Base-by-base conservation (phyloP, 495 filamentous ascomycete species). In the Neurospora intermedia region DNA sequence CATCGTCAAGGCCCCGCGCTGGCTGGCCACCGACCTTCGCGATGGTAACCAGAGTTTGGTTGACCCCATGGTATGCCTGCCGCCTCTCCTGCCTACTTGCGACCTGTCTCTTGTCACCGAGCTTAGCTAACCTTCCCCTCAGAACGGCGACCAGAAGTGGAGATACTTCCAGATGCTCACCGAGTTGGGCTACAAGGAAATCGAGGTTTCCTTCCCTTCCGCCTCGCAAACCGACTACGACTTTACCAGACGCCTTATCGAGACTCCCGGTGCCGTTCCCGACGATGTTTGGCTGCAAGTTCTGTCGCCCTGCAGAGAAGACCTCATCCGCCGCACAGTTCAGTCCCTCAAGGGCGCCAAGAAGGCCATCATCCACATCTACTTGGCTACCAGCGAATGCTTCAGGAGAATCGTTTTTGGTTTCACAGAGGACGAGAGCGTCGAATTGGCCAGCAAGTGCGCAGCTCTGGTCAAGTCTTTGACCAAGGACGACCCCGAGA, bases 271-370 rank as follows among this genome's bases (percentile, higher is more conserved):
- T 40, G 87, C 89, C 6, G 89, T 94, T 11, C 96, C 96, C 43
- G 93, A 95, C 76, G 94, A 98, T 84, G 96, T 99, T 66, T 97
- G 91, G 90, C 85, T 99, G 71, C 96, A 99, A 79, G 96, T 98
- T 41, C 91, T 99, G 70, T 91, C 93, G 3, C 96, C 95, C 31
- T 99, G 96, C 81, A 89, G 96, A 72, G 91, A 94, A 81, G 96
- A 99, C 80, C 89, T 98, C 75, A 98, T 99, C 80, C 87, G 88
- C 42, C 89, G 92, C 73, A 98, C 96, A 15, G 94, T 99, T 54
- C 91, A 97, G 48, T 95, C 94, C 72, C 82, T 99, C 69, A 91
- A 89, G 80, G 96, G 94, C 40, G 87, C 92, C 38, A 97, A 97
- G 87, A 98, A 96, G 83, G 96, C 93, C n/a, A 90, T 98, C 75